These are phyloP conservation scores for Datisca glomerata DNA, from an alignment of 306 rosid species.

Conservation along the genomic window DNA sequence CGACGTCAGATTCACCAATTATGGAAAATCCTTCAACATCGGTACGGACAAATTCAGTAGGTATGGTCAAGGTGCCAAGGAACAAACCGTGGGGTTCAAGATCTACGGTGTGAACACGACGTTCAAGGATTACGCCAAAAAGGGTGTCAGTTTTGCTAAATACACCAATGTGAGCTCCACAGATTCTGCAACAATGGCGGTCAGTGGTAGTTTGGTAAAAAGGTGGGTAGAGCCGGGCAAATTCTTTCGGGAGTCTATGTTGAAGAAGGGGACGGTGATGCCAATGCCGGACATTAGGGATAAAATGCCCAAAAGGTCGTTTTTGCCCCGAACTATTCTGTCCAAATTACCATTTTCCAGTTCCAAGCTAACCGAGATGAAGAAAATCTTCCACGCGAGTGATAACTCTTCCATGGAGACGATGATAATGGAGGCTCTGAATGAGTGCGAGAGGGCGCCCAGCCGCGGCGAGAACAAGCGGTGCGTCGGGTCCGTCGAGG, in stretches of 20 bases:
- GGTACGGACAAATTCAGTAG: slow-evolving; percentile 71
- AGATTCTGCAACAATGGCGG: slow-evolving; percentile 12
- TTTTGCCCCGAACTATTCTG: slow-evolving; percentile 65
- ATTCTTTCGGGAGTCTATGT: slow-evolving; percentile 68
- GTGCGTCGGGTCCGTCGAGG: slow-evolving; percentile 79
- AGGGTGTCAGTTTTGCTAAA: slow-evolving; percentile 22
- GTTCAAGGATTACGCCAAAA: slow-evolving; percentile 68
- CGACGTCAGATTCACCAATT: slow-evolving; percentile 44
- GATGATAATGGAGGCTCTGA: slow-evolving; percentile 42
- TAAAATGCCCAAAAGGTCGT: slow-evolving; percentile 89
- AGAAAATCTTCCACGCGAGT: slow-evolving; percentile 48
- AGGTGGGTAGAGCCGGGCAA: slow-evolving; percentile 91
- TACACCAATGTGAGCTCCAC: slow-evolving; percentile 41
- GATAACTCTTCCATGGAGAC: slow-evolving; percentile 79
- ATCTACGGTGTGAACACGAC: slow-evolving; percentile 72
- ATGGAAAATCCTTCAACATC: slow-evolving; percentile 73
- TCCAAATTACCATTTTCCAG: slow-evolving; percentile 75
- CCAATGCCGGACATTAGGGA: slow-evolving; percentile 81
- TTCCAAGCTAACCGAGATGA: slow-evolving; percentile 44
- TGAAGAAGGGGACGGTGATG: slow-evolving; percentile 64
- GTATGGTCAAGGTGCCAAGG: slow-evolving; percentile 37
- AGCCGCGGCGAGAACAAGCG: slow-evolving; percentile 73
- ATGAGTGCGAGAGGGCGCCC: slow-evolving; percentile 72
- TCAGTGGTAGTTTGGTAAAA: slow-evolving; percentile 49
- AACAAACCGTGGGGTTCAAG: slow-evolving; percentile 39